These are phyloP conservation scores for Aspergillus ellipticus DNA, from an alignment of 495 filamentous ascomycete species.

Conservation along the genomic window DNA sequence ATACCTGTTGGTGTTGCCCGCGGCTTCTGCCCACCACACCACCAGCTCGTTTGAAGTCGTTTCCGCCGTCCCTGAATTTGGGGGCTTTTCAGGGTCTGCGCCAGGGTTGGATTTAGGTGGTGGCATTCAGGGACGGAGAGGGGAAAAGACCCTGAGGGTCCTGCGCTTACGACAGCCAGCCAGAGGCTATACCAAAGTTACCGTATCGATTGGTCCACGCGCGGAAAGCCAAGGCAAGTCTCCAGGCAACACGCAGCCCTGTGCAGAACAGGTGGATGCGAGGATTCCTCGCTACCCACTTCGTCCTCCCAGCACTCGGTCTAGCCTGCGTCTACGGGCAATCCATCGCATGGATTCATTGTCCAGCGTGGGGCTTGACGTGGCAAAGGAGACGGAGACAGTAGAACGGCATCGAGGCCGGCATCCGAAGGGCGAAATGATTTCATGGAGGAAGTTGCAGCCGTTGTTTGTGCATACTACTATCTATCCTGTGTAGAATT, in stretches of 20 bases:
- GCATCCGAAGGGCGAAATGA: not conserved
- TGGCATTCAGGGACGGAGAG: constrained; percentile 3
- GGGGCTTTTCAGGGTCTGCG: constrained; percentile 2
- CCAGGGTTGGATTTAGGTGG: not conserved
- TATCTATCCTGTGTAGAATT: no score
- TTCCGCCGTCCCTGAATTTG: not conserved
- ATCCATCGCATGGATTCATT: not conserved
- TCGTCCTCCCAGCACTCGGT: not conserved
- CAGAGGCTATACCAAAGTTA: not conserved
- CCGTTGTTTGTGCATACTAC: not conserved
- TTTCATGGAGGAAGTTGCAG: not conserved
- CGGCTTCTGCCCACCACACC: not conserved
- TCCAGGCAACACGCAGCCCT: no score
- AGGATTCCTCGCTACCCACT: no score
- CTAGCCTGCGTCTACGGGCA: not conserved
- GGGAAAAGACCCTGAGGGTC: not conserved
- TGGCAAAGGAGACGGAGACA: not conserved
- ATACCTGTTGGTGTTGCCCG: not conserved
- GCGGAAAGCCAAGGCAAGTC: not conserved
- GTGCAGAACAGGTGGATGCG: no score
- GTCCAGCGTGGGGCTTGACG: not conserved
- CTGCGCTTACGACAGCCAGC: not conserved
- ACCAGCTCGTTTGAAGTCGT: not conserved
- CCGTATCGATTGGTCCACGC: not conserved
- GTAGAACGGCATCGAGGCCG: not conserved